Evolutionary conservation across 2,329 filamentous ascomycete genomes (phyloP).

Genomic region (Colletotrichum destructivum): DNA sequence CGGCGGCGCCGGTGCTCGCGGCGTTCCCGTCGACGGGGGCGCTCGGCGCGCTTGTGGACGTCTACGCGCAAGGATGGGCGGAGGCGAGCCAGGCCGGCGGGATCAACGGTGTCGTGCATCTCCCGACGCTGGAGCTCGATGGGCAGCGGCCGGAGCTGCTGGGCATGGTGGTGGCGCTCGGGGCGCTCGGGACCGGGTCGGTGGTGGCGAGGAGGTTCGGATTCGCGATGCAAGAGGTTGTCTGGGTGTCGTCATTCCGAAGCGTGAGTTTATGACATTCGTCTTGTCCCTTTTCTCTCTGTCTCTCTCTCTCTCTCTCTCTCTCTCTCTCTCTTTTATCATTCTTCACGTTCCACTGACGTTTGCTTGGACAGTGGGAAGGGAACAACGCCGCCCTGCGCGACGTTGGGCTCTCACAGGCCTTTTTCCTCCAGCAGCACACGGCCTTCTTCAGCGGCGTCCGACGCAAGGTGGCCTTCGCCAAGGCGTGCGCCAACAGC

Average conservation of each 20-base stretch:
- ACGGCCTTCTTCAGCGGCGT: constrained; percentile 20
- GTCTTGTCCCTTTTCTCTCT: too few species aligned
- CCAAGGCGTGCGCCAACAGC: constrained; percentile 9
- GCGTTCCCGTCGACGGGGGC: constrained; percentile 5
- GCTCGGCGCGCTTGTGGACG: constrained; percentile 1
- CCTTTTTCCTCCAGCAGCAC: constrained; percentile 24
- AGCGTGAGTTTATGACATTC: neutral
- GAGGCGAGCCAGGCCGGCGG: neutral
- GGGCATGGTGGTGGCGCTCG: constrained; percentile 8
- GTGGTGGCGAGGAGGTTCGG: constrained; percentile 11
- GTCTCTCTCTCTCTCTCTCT: too few species aligned
- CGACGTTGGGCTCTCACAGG: constrained; percentile 19
- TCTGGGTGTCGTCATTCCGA: constrained; percentile 11
- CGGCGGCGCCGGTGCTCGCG: neutral
- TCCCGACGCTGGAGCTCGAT: constrained; percentile 8
- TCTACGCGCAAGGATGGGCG: constrained; percentile 3
- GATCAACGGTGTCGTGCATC: constrained; percentile 19
- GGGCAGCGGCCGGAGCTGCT: constrained; percentile 1
- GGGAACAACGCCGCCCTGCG: constrained; percentile 4
- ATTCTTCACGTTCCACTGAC: neutral
- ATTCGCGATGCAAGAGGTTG: constrained; percentile 23
- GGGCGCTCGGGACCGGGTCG: neutral
- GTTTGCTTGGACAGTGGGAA: constrained; percentile 8
- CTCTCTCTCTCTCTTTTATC: neutral
- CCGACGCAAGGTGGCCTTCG: constrained; percentile 5